Evolutionary conservation across 78 protist species (phyloP).

Genomic region (Goniomonas avonlea): DNA sequence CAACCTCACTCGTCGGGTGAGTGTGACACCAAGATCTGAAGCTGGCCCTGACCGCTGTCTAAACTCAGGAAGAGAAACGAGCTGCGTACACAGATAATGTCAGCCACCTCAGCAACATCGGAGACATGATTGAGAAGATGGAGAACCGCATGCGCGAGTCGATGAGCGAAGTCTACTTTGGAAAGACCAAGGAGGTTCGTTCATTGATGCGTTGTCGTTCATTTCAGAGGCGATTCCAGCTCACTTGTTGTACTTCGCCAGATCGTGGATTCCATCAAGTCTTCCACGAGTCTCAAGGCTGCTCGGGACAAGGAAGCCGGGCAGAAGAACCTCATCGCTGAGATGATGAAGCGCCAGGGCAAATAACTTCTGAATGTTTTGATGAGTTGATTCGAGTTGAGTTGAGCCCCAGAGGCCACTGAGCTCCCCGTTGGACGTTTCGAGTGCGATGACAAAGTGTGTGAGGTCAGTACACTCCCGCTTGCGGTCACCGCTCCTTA

Average conservation of each 20-base stretch:
- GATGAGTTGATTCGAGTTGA: too few relatives aligned
- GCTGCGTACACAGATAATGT: conserved; percentile 40
- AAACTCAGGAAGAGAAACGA: conserved; percentile 43
- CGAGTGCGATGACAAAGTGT: too few relatives aligned
- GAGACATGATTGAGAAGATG: conserved; percentile 88
- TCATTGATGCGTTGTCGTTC: background rate
- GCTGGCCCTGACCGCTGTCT: background rate
- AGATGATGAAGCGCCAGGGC: conserved; percentile 10
- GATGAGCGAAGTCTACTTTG: conserved; percentile 86
- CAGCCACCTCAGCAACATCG: conserved; percentile 84
- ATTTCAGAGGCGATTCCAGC: background rate
- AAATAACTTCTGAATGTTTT: too few relatives aligned
- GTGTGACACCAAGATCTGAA: too few relatives aligned
- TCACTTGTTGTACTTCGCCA: background rate
- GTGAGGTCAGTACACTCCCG: too few relatives aligned
- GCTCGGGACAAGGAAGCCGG: background rate
- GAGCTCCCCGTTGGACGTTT: too few relatives aligned
- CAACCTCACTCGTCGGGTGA: too few relatives aligned
- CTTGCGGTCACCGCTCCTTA: too few relatives aligned
- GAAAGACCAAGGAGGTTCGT: conserved; percentile 80
- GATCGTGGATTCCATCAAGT: background rate
- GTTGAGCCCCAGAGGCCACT: too few relatives aligned
- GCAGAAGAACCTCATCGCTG: conserved; percentile 3
- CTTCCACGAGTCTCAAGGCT: too few relatives aligned
- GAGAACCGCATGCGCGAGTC: conserved; percentile 75